Conservation (phyloP, 208 protist species). For the Crithidia acanthocephali region DNA sequence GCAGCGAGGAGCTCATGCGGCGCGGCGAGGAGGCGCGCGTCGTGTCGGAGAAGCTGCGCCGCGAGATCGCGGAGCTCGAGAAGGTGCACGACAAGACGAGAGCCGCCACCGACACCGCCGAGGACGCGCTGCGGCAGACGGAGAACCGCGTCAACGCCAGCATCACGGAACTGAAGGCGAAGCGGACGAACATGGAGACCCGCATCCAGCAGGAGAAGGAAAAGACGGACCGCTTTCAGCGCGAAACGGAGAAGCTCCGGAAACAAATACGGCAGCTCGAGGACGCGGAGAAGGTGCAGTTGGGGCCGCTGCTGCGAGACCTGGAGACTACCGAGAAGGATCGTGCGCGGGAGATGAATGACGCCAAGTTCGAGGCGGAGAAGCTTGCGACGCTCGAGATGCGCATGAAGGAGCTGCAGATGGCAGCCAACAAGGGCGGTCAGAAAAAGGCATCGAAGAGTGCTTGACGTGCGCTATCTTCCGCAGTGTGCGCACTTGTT, state of each 20-base stretch:
- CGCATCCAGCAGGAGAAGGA: constrained; percentile 89
- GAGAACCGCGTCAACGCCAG: constrained; percentile 74
- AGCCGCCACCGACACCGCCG: constrained; percentile 48
- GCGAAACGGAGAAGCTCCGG: constrained; percentile 83
- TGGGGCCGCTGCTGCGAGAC: constrained; percentile 64
- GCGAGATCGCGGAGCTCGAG: constrained; percentile 78
- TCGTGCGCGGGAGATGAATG: constrained; percentile 61
- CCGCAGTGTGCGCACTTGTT: too few relatives aligned
- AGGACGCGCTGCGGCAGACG: constrained; percentile 54
- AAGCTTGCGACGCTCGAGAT: constrained; percentile 68
- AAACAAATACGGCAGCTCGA: constrained; percentile 80
- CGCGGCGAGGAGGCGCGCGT: constrained; percentile 85
- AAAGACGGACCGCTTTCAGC: constrained; percentile 53
- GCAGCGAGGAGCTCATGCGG: constrained; percentile 83
- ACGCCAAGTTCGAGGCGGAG: constrained; percentile 79
- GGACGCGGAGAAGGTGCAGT: constrained; percentile 65
- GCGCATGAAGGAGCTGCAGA: constrained; percentile 75
- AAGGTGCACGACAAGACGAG: constrained; percentile 49
- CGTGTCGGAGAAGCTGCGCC: constrained; percentile 72
- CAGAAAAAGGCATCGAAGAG: constrained; percentile 20
- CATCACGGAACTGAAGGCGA: constrained; percentile 53
- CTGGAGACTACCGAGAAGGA: constrained; percentile 58
- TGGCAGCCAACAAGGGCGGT: constrained; percentile 26
- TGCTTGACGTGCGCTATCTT: background rate
- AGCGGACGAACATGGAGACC: constrained; percentile 71